Evolutionary conservation across 2,329 filamentous ascomycete species (phyloP), one percentile per base, ranked within the genome.

Genomic region (Xylariaceae sp.): DNA sequence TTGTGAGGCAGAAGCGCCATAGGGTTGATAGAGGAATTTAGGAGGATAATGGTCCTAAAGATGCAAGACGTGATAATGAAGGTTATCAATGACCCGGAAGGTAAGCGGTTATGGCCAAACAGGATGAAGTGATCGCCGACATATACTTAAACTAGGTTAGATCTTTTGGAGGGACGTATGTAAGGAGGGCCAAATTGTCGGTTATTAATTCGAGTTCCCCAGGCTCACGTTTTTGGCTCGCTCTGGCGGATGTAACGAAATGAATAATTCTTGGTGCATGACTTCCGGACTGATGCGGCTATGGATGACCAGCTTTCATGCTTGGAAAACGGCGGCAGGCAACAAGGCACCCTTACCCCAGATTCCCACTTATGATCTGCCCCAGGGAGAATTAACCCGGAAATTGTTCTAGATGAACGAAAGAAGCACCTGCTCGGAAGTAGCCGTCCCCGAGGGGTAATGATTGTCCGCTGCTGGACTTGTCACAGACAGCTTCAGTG

Each of bases 351-450:
- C 34, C 46, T 29, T 56, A 58, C 54, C 58, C 58, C 58, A 54
- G 54, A 54, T 58, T 61, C 44, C 54, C 50, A 47, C 54, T 51
- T 61, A 58, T 55, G 54, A 61, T 58, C 58, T 58, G 26, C 58
- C 44, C 46, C 24, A 47, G 47, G 53, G 54, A 49, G 45, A 54
- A 58, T 61, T 58, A 61, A 50, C 58, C 58, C 54, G 58, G 50
- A 61, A 55, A 58, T 58, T 61, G 55, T 55, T 58, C 54, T 61
- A 61, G 50, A 58, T 61, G 58, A 54, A 53, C 34, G 37, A 48
- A 37, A 50, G 43, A 55, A 58, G 40, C 41, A 45, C 31, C 21
- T 44, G 21, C 45, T 51, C 58, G 58, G 58, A 58, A 61, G 26
- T 54, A 58, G 54, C 54, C 58, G 50, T 16, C 31, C 21, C 34